phyloP scores from a whole-genome alignment of 805 yeast species.

The Myxozyma vanderwaltii region DNA sequence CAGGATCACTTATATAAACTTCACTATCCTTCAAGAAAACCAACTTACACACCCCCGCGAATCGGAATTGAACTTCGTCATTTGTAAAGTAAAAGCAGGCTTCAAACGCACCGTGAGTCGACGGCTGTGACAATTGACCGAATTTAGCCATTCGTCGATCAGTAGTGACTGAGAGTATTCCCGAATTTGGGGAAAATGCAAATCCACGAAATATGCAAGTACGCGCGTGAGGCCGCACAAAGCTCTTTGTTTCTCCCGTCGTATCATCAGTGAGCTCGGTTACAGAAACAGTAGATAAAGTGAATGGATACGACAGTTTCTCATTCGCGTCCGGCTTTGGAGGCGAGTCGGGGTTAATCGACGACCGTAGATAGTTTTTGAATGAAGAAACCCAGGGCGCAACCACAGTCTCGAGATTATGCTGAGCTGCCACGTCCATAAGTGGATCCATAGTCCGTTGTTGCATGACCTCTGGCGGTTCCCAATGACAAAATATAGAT shows the following conservation, averaged over 20 bases:
- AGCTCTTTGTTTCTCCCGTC: slow-evolving; percentile 6
- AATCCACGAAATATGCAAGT: slow-evolving; percentile 33
- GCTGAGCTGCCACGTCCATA: slow-evolving; percentile 7
- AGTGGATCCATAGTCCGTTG: background rate
- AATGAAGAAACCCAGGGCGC: slow-evolving; percentile 31
- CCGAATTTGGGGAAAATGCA: slow-evolving; percentile 27
- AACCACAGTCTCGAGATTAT: slow-evolving; percentile 17
- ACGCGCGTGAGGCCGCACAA: slow-evolving; percentile 28
- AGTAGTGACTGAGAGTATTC: slow-evolving; percentile 28
- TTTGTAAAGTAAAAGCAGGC: slow-evolving; percentile 31
- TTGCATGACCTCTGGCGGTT: background rate
- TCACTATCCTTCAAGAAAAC: slow-evolving; percentile 10
- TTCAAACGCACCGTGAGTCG: slow-evolving; percentile 24
- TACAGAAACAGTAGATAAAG: slow-evolving; percentile 27
- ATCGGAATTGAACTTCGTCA: slow-evolving; percentile 25
- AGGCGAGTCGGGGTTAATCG: background rate
- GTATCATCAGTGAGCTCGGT: background rate
- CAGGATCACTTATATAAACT: slow-evolving; percentile 18
- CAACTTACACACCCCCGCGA: slow-evolving; percentile 26
- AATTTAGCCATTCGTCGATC: slow-evolving; percentile 32
- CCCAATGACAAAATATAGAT: too few relatives aligned
- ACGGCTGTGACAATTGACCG: slow-evolving; percentile 12
- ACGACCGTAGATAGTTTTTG: slow-evolving; percentile 5
- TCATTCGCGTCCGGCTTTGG: background rate
- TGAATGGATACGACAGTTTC: slow-evolving; percentile 16